Evolutionary conservation across 495 filamentous ascomycete genomes (phyloP).

Genomic region (Xylaria sp.): DNA sequence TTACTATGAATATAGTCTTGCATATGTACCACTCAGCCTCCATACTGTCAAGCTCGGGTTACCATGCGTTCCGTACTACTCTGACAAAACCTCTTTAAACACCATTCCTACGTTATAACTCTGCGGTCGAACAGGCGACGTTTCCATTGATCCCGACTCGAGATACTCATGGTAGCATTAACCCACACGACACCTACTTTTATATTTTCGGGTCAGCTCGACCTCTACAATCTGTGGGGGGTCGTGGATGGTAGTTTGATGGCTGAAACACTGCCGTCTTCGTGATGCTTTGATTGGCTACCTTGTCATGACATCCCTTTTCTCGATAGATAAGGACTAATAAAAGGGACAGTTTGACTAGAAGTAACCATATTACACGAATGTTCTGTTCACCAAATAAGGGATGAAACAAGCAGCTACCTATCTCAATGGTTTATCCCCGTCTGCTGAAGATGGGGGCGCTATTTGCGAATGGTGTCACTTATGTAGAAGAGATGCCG

Average conservation of each 20-base stretch:
- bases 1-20: slow-evolving; percentile 14
- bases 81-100: background rate
- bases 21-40: slow-evolving; percentile 1
- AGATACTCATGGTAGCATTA: background rate
- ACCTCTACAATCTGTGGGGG: background rate
- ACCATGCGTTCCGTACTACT: slow-evolving; percentile 13
- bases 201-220: slow-evolving; percentile 2
- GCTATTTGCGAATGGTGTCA: slow-evolving; percentile 5
- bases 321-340: background rate
- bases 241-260: background rate
- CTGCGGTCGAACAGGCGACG: background rate
- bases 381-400: background rate
- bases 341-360: background rate
- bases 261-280: slow-evolving; percentile 8
- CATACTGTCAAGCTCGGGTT: background rate
- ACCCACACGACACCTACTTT: background rate
- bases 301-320: background rate
- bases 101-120: background rate
- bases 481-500: background rate
- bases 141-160: background rate
- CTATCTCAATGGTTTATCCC: background rate
- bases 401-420: background rate
- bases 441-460: background rate
- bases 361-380: background rate
- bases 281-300: slow-evolving; percentile 15